A percentile compares a stretch with the other conserved stretches of the same genome.
Conservation (phyloP, 1,284 basidiomycete species). For the Cryptococcus wingfieldii region DNA sequence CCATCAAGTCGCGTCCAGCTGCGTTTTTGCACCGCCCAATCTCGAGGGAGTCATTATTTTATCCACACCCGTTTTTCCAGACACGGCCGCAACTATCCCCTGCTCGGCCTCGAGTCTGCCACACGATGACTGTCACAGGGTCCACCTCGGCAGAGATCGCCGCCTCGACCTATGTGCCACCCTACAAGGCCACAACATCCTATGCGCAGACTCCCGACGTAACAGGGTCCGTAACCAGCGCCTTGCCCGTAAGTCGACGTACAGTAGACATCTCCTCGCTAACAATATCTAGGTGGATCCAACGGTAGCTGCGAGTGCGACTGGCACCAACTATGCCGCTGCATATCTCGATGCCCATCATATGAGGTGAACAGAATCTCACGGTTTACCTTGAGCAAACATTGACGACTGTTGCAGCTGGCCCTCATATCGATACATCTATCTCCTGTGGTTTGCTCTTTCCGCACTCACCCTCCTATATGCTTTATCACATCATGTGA, state of each 20-base stretch:
- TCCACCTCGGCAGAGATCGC: constrained; percentile 27
- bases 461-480: constrained; percentile 32
- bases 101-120: neutral
- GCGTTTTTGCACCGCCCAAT: too few relatives aligned
- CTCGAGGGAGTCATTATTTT: too few relatives aligned
- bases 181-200: constrained; percentile 34
- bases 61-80: too few relatives aligned
- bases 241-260: constrained; percentile 9
- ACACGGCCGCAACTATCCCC: neutral
- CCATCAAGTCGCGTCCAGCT: too few relatives aligned
- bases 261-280: neutral
- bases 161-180: constrained; percentile 27
- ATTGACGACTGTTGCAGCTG: constrained; percentile 13
- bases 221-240: constrained; percentile 34
- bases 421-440: constrained; percentile 45
- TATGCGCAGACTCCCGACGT: constrained; percentile 25
- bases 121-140: constrained; percentile 32
- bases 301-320: constrained; percentile 23
- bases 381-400: neutral
- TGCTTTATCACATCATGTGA: constrained; percentile 41
- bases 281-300: constrained; percentile 20
- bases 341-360: constrained; percentile 43
- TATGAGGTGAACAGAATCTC: constrained; percentile 38
- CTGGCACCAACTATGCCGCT: constrained; percentile 32
- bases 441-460: constrained; percentile 42